Evolutionary conservation across 768 basidiomycete species (phyloP), one percentile per base, ranked within the genome.

Genomic region (Naematelia aurantialba): DNA sequence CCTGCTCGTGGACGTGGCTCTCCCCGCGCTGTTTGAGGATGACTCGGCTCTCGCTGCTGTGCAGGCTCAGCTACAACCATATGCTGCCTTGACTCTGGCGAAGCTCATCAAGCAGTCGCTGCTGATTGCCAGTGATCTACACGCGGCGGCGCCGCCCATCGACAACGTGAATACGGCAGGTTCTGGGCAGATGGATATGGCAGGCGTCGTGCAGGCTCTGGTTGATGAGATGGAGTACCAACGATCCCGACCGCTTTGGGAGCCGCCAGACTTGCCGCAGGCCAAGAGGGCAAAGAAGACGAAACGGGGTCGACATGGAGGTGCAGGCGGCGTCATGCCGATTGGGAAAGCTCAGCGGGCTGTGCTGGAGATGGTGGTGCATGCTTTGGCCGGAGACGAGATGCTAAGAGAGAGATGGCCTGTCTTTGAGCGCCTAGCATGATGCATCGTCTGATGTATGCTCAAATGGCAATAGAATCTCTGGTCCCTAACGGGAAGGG

Each of bases 301-400:
- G 5, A 10, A 29, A 57, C 4, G 31, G n/a, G n/a, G n/a, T n/a
- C n/a, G 22, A 26, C 5, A 26, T 56, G 55, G 26, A 25, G 21
- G n/a, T 4, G 14, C 27, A 12, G 19, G 34, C 34, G 34, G 8
- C 34, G 34, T 17, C 17, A 8, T 8, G 17, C 8, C 8, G 34
- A 39, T 39, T 39, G 34, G 34, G 8, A 8, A 39, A 17, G 34
- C 34, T 39, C 21, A 54, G 49, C 58, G 30, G 52, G 55, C 39
- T 25, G 56, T 52, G 26, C 13, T 65, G 25, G 60, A 65, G n/a
- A 47, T 26, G 26, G 13, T 65, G 5, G 22, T 47, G 13, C 44
- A 29, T 29, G 48, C 21, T 10, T 56, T 61, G 27, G 53, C 47
- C 30, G 63, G 45, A 48, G 63, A 65, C 46, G 60, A 65, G n/a